Conservation (phyloP, 352 stramenopile genomes). For the Phytophthora pseudosyringae region DNA sequence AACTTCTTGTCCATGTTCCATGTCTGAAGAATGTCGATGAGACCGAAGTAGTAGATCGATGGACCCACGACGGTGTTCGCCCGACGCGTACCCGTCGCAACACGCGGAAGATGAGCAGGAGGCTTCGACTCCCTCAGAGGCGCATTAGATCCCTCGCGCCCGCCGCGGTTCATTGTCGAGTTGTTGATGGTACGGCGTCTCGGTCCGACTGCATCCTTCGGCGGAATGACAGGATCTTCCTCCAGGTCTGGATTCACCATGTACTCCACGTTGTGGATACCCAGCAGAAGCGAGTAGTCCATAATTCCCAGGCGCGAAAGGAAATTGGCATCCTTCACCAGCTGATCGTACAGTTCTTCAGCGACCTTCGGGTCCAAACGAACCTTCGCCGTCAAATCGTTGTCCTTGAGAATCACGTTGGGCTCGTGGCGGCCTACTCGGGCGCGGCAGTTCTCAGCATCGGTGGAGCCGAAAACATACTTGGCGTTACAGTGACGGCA, state of each 20-base stretch:
- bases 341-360: conserved; percentile 84
- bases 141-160: conserved; percentile 29
- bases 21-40: conserved; percentile 90
- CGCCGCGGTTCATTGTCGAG: conserved; percentile 47
- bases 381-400: conserved; percentile 86
- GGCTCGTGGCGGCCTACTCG: conserved; percentile 85
- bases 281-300: conserved; percentile 92
- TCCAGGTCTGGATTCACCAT: conserved; percentile 83
- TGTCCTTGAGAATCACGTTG: conserved; percentile 90
- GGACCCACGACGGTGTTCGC: conserved; percentile 89
- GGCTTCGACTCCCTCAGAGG: conserved; percentile 44
- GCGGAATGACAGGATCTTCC: conserved; percentile 43
- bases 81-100: conserved; percentile 73
- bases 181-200: conserved; percentile 46
- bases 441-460: conserved; percentile 77
- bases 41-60: conserved; percentile 89
- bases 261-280: conserved; percentile 91
- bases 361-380: conserved; percentile 75
- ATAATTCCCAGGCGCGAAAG: conserved; percentile 88
- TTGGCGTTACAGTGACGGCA: conserved; percentile 90
- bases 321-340: conserved; percentile 89
- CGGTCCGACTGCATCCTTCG: conserved; percentile 38
- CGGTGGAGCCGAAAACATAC: conserved; percentile 84
- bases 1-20: conserved; percentile 93
- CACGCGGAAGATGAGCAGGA: conserved; percentile 48